phyloP scores from a whole-genome alignment of 495 filamentous ascomycete genomes.

The Podospora comata region DNA sequence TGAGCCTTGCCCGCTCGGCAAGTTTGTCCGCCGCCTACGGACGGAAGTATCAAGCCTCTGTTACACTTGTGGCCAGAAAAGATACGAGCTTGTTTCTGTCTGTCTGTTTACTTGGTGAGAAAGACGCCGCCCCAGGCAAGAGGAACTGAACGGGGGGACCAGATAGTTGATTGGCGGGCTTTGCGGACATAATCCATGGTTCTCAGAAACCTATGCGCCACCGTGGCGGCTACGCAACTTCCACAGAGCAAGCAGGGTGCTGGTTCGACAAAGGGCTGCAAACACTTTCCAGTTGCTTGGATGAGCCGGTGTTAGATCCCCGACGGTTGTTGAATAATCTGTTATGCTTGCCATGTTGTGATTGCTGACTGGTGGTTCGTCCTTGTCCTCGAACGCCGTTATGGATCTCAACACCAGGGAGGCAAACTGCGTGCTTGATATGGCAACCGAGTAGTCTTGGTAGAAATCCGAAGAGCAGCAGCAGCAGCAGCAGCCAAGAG shows the following conservation, averaged over 20 bases:
- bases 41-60: background rate
- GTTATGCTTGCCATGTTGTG: background rate
- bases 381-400: background rate
- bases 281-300: background rate
- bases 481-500: background rate
- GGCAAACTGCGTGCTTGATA: background rate
- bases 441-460: background rate
- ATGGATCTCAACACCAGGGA: background rate
- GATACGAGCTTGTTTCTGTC: background rate
- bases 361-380: background rate
- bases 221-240: background rate
- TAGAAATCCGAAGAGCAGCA: background rate
- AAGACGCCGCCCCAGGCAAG: background rate
- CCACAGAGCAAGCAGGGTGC: background rate
- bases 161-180: background rate
- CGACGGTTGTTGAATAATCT: background rate
- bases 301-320: background rate
- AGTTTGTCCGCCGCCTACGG: background rate
- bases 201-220: slow-evolving; percentile 2
- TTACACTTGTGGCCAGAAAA: background rate
- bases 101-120: slow-evolving; percentile 1
- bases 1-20: background rate
- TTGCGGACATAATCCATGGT: background rate
- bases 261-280: background rate
- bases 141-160: background rate